phyloP scores from a whole-genome alignment of 768 basidiomycete species.

The Phylloporus sp. region DNA sequence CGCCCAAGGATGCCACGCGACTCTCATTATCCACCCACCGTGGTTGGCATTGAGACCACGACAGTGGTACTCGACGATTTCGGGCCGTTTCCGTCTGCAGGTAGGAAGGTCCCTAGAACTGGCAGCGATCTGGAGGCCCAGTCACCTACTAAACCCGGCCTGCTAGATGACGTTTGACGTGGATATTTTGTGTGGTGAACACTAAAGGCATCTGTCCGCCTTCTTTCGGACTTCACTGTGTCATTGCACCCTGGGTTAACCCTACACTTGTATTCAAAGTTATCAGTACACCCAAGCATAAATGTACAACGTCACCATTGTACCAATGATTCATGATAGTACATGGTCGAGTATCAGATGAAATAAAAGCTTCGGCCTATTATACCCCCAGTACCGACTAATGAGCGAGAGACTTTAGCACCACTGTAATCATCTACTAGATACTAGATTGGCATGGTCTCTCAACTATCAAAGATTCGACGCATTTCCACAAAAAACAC shows the following conservation, averaged over 20 bases:
- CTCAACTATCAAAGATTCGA: no score
- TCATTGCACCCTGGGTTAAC: not conserved
- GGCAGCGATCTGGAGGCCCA: not conserved
- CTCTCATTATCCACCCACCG: not conserved
- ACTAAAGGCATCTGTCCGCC: not conserved
- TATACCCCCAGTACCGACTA: no score
- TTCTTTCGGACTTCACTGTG: not conserved
- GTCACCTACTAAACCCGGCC: not conserved
- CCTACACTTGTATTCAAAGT: not conserved
- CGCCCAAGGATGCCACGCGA: not conserved
- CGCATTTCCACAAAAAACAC: no score
- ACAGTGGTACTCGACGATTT: not conserved
- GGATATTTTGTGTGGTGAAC: not conserved
- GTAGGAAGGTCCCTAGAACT: not conserved
- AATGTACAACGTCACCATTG: no score
- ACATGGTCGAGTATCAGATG: no score
- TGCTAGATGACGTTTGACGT: not conserved
- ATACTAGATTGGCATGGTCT: no score
- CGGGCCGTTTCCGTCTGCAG: not conserved
- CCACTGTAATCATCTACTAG: no score
- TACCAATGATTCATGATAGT: no score
- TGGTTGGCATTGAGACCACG: not conserved
- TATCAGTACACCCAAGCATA: not conserved
- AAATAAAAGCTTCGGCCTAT: no score
- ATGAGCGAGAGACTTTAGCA: no score